phyloP scores from a whole-genome alignment of 805 yeast species.

The Starmerella etchellsii region DNA sequence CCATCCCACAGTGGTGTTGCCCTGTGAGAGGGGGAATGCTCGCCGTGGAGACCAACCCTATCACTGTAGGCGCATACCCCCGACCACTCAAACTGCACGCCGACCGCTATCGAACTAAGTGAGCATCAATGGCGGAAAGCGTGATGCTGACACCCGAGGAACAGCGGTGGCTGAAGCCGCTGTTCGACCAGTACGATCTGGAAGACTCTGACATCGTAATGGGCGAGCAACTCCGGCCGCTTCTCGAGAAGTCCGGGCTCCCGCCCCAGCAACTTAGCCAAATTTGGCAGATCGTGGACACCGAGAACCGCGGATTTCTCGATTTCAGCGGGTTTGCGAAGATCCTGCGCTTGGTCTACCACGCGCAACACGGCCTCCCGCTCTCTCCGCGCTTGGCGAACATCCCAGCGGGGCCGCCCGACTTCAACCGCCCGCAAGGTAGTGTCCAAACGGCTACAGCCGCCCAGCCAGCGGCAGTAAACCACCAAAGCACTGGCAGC shows the following conservation, averaged over 20 bases:
- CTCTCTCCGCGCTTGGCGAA: constrained; percentile 42
- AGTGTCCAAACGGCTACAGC: constrained; percentile 1
- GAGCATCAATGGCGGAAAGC: constrained; percentile 12
- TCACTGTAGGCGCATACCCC: too few relatives aligned
- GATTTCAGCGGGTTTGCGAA: constrained; percentile 67
- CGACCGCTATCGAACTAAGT: too few relatives aligned
- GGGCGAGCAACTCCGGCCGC: constrained; percentile 71
- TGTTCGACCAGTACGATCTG: constrained; percentile 68
- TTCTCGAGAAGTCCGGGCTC: constrained; percentile 76
- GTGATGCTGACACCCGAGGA: constrained; percentile 55
- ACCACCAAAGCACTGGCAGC: neutral
- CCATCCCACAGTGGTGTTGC: too few relatives aligned
- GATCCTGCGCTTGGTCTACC: constrained; percentile 82
- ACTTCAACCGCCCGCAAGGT: constrained; percentile 31
- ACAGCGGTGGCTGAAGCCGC: constrained; percentile 53
- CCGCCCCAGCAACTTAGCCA: constrained; percentile 70
- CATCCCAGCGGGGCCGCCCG: constrained; percentile 49
- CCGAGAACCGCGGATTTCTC: constrained; percentile 72
- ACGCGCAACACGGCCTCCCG: constrained; percentile 63
- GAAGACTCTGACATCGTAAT: constrained; percentile 71
- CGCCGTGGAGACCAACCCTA: too few relatives aligned
- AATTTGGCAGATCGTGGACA: constrained; percentile 91
- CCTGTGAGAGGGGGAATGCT: too few relatives aligned
- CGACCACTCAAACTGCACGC: too few relatives aligned
- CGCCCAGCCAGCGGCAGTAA: neutral